Conservation (phyloP, 2,329 filamentous ascomycete genomes). For the Fusarium bulbicola region DNA sequence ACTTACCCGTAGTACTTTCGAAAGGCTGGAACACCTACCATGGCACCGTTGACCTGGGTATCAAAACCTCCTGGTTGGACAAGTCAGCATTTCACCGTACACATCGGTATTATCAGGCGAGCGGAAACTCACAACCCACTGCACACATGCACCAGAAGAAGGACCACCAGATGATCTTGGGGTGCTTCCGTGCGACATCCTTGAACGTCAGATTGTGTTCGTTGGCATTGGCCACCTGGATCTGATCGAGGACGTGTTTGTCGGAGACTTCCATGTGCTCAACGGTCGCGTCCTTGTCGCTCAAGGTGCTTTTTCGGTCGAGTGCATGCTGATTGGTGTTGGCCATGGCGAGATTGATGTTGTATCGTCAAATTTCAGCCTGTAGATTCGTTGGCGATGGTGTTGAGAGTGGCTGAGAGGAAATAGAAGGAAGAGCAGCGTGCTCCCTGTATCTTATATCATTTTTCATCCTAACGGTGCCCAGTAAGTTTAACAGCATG, state of each 20-base stretch:
- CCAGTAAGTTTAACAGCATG: background rate
- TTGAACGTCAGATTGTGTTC: background rate
- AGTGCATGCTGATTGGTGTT: background rate
- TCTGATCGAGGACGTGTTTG: background rate
- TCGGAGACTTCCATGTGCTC: background rate
- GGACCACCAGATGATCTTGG: background rate
- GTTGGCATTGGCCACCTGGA: background rate
- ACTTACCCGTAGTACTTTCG: background rate
- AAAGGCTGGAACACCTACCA: background rate
- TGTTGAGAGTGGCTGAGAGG: background rate
- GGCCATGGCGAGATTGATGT: background rate
- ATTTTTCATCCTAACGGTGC: background rate
- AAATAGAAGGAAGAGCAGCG: background rate
- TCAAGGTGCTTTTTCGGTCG: background rate
- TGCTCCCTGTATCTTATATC: background rate
- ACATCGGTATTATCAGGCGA: background rate
- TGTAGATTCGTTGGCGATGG: background rate
- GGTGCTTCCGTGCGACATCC: background rate
- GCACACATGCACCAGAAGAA: background rate
- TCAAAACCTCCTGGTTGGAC: background rate
- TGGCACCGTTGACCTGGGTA: background rate
- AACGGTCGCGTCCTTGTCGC: background rate
- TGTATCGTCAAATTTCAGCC: background rate
- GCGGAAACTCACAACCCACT: rapidly evolving
- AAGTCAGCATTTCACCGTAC: background rate